Base-by-base conservation (phyloP, 2,329 filamentous ascomycete species). In the Apiospora marii region DNA sequence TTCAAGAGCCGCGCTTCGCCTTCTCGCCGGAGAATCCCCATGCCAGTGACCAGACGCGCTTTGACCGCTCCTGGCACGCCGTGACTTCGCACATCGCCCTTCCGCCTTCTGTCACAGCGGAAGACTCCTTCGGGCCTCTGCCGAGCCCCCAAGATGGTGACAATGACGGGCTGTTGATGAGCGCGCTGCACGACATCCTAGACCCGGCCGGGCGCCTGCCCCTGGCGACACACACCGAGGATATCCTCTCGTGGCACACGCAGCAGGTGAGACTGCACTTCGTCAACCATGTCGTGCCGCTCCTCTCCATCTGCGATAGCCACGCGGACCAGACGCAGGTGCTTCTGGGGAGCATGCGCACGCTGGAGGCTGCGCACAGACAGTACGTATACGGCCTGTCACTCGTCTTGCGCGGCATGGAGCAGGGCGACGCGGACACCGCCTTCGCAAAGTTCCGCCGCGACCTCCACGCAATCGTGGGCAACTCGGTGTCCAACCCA, bases 391-490 rank as follows among this genome's bases (percentile, higher is more conserved):
- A 87, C 77, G 88, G 89, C 2, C 78, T 91, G 72, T 84, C 84
- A 13, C 82, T 89, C 69, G 84, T 92, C 69, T 77, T 85, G 44
- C 84, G 86, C 72, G 87, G 85, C 27, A 84, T 88, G 74, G 80
- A 84, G 14, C 80, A 81, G 64, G 80, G 78, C 44, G 76, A 79
- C 37, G 84, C 82, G 71, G 80, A 81, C 67, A 79, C 80, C 44
- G 83, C 83, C 51, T 81, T 86, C 10, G 79, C 78, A 70, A 88
- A 87, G 72, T 92, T 94, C 77, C 85, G 84, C 22, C 83, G 87
- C 68, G 91, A 93, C 74, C 80, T 93, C 14, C 87, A 92, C 77
- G 90, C 91, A 30, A 85, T 93, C 30, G 87, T 93, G 74, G 87
- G 89, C 64, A 92, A 92, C 79, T 91, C 91, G 13, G 85, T 90